Base-by-base conservation (phyloP, 1,284 basidiomycete genomes). In the Irpex rosettiformis region DNA sequence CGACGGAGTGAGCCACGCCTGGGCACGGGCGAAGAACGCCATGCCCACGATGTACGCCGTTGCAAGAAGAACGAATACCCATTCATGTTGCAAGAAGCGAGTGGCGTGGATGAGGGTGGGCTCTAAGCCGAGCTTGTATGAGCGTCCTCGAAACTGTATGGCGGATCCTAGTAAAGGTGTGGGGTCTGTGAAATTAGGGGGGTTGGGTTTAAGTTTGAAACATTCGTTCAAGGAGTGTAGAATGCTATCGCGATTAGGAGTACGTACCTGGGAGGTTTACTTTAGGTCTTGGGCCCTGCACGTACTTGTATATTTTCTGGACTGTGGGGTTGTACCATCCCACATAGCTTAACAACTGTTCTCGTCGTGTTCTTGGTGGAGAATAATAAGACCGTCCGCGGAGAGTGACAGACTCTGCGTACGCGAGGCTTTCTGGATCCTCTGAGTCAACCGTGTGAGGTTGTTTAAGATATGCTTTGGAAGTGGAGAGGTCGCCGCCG, bases 1-100 rank as follows among this genome's bases (percentile, higher is more conserved):
- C 10, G 81, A 66, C 3, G 86, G 88, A 16, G 80, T 85, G 52
- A 84, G 73, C 71, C 86, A 93, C 56, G 83, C 90, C 62, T 91
- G 86, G 7, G 83, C 79, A n/a, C 87, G 80, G 4, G 83, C 74
- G 61, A 93, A 81, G 72, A 93, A 91, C 0, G 88, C 81, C 45
- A 93, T 77, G 18, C 79, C 82, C 53, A 91, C 79, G 62, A 93
- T 86, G 70, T 91, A 94, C 0, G 75, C 84, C 28, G 76, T 76
- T 37, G 73, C 79, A 27, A 91, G 77, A 48, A 86, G 27, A 18
- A 78, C 60, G 58, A 90, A 79, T 11, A 89, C 62, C 78, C 79
- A 84, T 13, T 78, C 74, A 28, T 72, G 72, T 2, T 81, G 80
- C 52, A 88, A 71, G 4, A 71, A 76, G 45, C 76, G 77, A 16